phyloP scores from a whole-genome alignment of 1,284 basidiomycete species.

The Pseudozyma thailandica region DNA sequence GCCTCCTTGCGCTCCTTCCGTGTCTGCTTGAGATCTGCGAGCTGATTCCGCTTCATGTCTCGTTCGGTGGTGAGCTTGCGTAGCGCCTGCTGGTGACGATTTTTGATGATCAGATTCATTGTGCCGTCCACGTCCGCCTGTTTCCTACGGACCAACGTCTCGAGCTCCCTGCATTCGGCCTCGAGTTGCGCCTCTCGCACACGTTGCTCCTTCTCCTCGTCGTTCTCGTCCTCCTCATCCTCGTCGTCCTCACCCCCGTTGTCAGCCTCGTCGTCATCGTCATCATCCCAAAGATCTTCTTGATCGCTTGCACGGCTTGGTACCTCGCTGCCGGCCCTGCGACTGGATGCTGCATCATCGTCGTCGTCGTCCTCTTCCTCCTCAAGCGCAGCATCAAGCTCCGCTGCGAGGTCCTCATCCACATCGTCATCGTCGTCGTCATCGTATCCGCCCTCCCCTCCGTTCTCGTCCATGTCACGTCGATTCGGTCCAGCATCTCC shows the following conservation, averaged over 20 bases:
- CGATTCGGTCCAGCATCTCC: slow-evolving; percentile 40
- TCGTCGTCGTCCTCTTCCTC: slow-evolving; percentile 71
- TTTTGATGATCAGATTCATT: slow-evolving; percentile 65
- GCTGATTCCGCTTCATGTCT: slow-evolving; percentile 64
- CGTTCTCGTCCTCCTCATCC: slow-evolving; percentile 71
- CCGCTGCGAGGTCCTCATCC: slow-evolving; percentile 69
- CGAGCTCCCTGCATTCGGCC: slow-evolving; percentile 66
- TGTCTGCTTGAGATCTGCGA: slow-evolving; percentile 59
- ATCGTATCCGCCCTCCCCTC: slow-evolving; percentile 35
- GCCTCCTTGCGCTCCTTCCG: slow-evolving; percentile 59
- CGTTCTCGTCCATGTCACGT: slow-evolving; percentile 69
- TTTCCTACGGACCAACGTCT: slow-evolving; percentile 62
- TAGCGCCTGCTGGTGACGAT: slow-evolving; percentile 63
- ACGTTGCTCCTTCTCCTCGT: slow-evolving; percentile 61
- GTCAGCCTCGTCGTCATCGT: slow-evolving; percentile 72
- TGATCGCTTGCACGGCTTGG: slow-evolving; percentile 56
- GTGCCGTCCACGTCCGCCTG: slow-evolving; percentile 64
- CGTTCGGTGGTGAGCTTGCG: slow-evolving; percentile 61
- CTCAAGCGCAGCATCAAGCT: slow-evolving; percentile 69
- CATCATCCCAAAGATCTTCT: slow-evolving; percentile 62
- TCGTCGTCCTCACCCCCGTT: slow-evolving; percentile 81
- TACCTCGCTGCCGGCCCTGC: slow-evolving; percentile 64
- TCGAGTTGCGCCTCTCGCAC: slow-evolving; percentile 66
- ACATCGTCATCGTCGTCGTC: slow-evolving; percentile 76
- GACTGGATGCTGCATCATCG: slow-evolving; percentile 72